These are phyloP conservation scores for Berberis vulgaris DNA, from an alignment of 164 flowering plant genomes.

Conservation along the genomic window DNA sequence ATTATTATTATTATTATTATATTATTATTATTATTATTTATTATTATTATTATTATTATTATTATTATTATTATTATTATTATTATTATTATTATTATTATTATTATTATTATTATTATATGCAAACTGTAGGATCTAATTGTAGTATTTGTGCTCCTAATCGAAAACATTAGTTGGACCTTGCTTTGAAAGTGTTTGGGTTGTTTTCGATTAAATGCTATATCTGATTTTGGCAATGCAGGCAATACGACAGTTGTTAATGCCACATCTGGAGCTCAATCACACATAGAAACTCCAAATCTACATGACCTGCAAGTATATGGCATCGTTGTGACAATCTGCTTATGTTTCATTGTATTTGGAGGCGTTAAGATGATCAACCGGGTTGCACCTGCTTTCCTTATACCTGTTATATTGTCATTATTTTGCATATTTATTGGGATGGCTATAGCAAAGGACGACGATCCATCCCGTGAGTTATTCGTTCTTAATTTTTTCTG, in stretches of 20 bases:
- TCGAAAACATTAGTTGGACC: too few species aligned
- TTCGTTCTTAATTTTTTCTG: too few species aligned
- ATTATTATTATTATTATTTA: too few species aligned
- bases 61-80: too few species aligned
- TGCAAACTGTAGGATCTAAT: too few species aligned
- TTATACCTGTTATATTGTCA: slow-evolving; percentile 83
- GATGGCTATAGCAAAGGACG: slow-evolving; percentile 46
- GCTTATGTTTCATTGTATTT: slow-evolving; percentile 90
- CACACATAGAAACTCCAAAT: slow-evolving; percentile 54
- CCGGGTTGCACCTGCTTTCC: slow-evolving; percentile 96
- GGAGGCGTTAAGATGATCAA: slow-evolving; percentile 99
- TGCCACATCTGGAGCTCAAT: slow-evolving; percentile 43
- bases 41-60: too few species aligned
- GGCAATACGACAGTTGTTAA: slow-evolving; percentile 67
- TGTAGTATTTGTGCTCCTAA: too few species aligned
- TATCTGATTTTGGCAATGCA: slow-evolving; percentile 27
- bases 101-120: too few species aligned
- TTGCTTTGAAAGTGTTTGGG: too few species aligned
- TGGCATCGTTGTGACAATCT: slow-evolving; percentile 88
- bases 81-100: too few species aligned
- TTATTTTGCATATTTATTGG: slow-evolving; percentile 84
- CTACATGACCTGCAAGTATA: slow-evolving; percentile 93
- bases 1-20: too few species aligned
- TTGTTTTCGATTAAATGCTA: background rate
- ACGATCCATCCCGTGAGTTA: slow-evolving; percentile 54